These are phyloP conservation scores for Phytophthora pistaciae DNA, from an alignment of 352 stramenopile species.

Conservation along the genomic window DNA sequence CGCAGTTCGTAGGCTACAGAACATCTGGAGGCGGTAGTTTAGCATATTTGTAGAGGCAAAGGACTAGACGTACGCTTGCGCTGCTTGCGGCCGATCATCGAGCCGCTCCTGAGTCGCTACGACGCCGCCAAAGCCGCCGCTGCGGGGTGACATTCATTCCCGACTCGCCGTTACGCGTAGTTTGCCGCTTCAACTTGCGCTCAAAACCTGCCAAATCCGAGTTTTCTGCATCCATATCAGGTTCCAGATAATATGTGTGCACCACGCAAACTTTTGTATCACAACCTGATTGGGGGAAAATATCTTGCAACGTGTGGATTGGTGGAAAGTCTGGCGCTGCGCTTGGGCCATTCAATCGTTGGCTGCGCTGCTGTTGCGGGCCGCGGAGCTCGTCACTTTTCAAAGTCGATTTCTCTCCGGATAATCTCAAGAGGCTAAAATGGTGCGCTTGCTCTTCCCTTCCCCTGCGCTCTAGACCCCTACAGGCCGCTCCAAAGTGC, in stretches of 20 bases:
- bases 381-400: conserved; percentile 54
- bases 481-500: neutral
- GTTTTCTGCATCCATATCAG: neutral
- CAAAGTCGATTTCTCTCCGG: conserved; percentile 83
- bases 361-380: conserved; percentile 32
- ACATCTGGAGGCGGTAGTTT: neutral
- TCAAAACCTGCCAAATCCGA: neutral
- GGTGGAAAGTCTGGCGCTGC: conserved; percentile 44
- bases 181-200: neutral
- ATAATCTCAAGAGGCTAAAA: conserved; percentile 78
- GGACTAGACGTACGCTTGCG: conserved; percentile 51
- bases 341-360: conserved; percentile 68
- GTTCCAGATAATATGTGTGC: neutral
- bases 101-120: neutral
- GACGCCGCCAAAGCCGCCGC: neutral
- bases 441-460: conserved; percentile 48
- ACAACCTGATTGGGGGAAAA: conserved; percentile 19
- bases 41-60: neutral
- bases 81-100: conserved; percentile 65
- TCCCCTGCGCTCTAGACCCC: neutral
- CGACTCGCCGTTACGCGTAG: conserved; percentile 59
- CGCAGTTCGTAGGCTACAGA: neutral
- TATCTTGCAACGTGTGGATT: conserved; percentile 5
- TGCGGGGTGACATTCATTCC: conserved; percentile 1
- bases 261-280: neutral